Evolutionary conservation across 228 moss, liverwort and hornwort species (phyloP).

Genomic region (Sphagnum magellanicum): DNA sequence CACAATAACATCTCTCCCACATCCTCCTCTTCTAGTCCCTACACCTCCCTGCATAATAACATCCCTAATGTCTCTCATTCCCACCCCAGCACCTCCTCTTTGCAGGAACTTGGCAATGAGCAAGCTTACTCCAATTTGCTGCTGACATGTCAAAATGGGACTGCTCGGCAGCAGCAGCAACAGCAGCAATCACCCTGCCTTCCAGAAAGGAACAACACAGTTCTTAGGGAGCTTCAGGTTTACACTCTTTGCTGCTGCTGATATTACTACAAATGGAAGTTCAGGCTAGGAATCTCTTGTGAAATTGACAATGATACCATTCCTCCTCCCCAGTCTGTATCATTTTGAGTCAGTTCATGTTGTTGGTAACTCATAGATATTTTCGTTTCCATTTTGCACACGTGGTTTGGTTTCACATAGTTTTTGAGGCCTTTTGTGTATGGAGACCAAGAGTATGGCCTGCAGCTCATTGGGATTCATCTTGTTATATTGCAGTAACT

Average conservation of each 20-base stretch:
- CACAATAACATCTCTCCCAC: not conserved
- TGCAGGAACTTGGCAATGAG: not conserved
- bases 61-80: not conserved
- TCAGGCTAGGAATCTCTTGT: not conserved
- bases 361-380: not conserved
- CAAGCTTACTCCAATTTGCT: constrained; percentile 1
- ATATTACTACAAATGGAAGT: not conserved
- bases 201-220: not conserved
- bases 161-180: not conserved
- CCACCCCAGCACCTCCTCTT: not conserved
- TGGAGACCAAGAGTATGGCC: not conserved
- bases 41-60: not conserved
- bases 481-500: not conserved
- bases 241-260: not conserved
- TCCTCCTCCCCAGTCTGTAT: not conserved
- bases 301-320: not conserved
- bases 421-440: not conserved
- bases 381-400: not conserved
- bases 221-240: constrained; percentile 4
- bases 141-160: constrained; percentile 2
- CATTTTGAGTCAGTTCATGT: not conserved
- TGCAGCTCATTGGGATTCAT: not conserved
- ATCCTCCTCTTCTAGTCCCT: not conserved
- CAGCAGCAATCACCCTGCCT: not conserved
- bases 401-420: not conserved